Percentiles rank a stretch among this genome's conserved stretches.
Evolutionary conservation across 306 rosid genomes (phyloP).

Genomic region (Lotus japonicus): DNA sequence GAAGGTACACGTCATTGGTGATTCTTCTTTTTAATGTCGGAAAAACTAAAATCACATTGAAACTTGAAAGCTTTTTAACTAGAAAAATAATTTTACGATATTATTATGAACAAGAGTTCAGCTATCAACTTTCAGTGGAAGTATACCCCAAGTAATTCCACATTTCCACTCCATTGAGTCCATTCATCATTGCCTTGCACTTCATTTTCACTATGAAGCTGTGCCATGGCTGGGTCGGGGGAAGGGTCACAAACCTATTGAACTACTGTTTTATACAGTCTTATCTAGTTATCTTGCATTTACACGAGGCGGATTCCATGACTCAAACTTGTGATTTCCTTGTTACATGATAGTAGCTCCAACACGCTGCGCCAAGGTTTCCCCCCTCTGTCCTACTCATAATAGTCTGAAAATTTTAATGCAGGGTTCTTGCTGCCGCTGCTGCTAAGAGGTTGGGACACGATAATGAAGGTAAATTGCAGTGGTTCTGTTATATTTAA

Average conservation of each 20-base stretch:
- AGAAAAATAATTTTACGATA: not conserved
- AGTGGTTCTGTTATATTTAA: not conserved
- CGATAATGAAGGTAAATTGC: conserved; percentile 61
- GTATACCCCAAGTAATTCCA: not conserved
- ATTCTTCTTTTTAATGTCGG: conserved; percentile 22
- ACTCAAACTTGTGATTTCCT: too few species aligned
- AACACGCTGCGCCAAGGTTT: too few species aligned
- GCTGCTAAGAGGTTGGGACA: conserved; percentile 77
- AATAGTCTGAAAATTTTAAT: conserved; percentile 21
- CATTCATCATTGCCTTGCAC: conserved; percentile 6
- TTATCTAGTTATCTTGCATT: too few species aligned
- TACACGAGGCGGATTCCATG: too few species aligned
- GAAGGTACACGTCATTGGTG: conserved; percentile 36
- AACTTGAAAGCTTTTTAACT: not conserved
- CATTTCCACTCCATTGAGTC: too few species aligned
- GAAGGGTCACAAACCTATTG: too few species aligned
- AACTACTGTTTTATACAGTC: too few species aligned
- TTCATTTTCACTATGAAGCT: not conserved
- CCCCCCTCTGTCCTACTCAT: not conserved
- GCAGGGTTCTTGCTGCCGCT: conserved; percentile 97
- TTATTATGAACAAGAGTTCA: conserved; percentile 6
- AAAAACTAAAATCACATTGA: conserved; percentile 5
- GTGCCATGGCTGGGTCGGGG: too few species aligned
- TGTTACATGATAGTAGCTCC: too few species aligned
- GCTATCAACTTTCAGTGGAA: conserved; percentile 6